These are phyloP conservation scores for Linnemannia exigua DNA, from an alignment of 192 early-diverging fungal species.

Conservation along the genomic window DNA sequence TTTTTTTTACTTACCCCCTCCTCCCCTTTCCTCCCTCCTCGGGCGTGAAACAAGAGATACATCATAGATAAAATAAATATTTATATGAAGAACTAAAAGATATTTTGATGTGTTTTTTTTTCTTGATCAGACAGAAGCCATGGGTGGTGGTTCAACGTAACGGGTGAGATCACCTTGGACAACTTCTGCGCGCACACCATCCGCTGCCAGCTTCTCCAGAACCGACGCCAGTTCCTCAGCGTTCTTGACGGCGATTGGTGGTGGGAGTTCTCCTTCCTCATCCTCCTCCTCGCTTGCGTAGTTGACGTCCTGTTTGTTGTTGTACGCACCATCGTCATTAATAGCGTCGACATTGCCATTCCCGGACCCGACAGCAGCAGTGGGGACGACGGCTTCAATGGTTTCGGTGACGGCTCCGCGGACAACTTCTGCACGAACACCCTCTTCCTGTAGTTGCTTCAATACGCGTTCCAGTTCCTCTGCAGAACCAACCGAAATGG, in stretches of 20 bases:
- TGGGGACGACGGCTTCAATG: neutral
- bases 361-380: neutral
- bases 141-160: constrained; percentile 4
- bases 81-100: too few relatives aligned
- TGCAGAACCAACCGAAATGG: constrained; percentile 10
- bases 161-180: constrained; percentile 8
- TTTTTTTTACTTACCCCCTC: too few relatives aligned
- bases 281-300: neutral
- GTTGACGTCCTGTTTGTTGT: too few relatives aligned
- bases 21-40: too few relatives aligned
- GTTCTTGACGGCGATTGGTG: constrained; percentile 17
- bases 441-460: constrained; percentile 10
- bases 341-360: neutral
- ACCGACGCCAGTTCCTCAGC: constrained; percentile 15
- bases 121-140: neutral
- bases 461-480: constrained; percentile 14
- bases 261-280: neutral
- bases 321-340: neutral
- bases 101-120: too few relatives aligned
- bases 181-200: constrained; percentile 17
- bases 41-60: neutral
- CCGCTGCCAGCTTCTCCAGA: neutral
- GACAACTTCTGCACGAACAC: constrained; percentile 22
- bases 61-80: neutral
- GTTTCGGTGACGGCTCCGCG: constrained; percentile 4